Conservation (phyloP, 1,139 yeast species). For the Candida mesenterica region DNA sequence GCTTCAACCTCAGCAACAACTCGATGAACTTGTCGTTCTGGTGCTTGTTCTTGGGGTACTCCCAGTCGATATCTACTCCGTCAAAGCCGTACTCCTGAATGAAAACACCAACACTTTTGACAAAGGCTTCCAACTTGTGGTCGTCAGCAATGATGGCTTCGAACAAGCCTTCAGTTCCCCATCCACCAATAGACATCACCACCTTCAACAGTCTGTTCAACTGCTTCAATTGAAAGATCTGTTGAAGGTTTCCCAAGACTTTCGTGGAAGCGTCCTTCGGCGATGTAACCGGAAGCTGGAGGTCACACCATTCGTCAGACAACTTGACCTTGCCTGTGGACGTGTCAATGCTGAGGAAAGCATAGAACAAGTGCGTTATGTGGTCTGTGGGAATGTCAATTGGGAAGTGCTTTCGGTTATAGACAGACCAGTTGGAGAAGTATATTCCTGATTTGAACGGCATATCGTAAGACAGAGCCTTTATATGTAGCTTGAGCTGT, state of each 20-base stretch:
- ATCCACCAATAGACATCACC: constrained; percentile 84
- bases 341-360: constrained; percentile 63
- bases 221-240: constrained; percentile 50
- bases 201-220: constrained; percentile 52
- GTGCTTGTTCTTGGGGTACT: constrained; percentile 57
- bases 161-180: constrained; percentile 64
- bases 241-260: constrained; percentile 55
- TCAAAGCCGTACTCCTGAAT: constrained; percentile 67
- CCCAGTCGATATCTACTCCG: constrained; percentile 96
- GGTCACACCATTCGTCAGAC: constrained; percentile 71
- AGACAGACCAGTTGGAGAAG: constrained; percentile 70
- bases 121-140: constrained; percentile 45
- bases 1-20: constrained; percentile 44
- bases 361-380: constrained; percentile 72
- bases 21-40: constrained; percentile 49
- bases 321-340: constrained; percentile 52
- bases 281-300: constrained; percentile 39
- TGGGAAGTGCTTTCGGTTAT: constrained; percentile 61
- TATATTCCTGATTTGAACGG: constrained; percentile 32
- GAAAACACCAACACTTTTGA: constrained; percentile 45
- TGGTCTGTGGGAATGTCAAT: constrained; percentile 57
- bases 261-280: constrained; percentile 17
- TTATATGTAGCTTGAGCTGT: too few species aligned
- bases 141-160: constrained; percentile 41
- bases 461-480: too few species aligned